Evolutionary conservation across 2,329 filamentous ascomycete genomes (phyloP), one percentile per base, ranked within the genome.

Genomic region (Penicillium sp.): DNA sequence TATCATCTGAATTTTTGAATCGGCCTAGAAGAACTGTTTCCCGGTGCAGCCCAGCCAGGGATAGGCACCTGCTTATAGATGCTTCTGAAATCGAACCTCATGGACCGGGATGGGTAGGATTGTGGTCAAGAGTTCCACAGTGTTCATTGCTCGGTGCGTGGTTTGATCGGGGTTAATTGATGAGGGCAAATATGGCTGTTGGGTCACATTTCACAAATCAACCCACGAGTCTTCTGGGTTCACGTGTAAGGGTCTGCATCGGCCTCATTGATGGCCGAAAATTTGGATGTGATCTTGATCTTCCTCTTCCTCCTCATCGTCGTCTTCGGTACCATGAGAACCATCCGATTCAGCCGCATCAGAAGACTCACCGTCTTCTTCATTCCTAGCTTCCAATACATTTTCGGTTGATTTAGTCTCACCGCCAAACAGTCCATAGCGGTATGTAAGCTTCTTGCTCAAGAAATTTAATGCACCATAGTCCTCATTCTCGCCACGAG

Each of bases 391-490:
- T 47, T 64, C 63, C 25, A 62, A 62, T 10, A 57, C 39, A 7
- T 59, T 60, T 55, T 73, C 68, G 4, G 57, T 57, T n/a, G 64
- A 61, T 38, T 68, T 63, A 4, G 64, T 62, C 33, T 70, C 69
- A 23, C 67, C 67, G 7, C 69, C 63, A 49, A 76, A 69, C 33
- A 76, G 69, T 7, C 72, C 65, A 63, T 75, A 75, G 53, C 68
- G 69, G 51, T 73, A 71, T 44, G 70, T 69, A 23, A 80, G 75
- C 69, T 78, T 79, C 13, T 78, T 75, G 45, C 80, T 80, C 83
- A 31, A 82, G 81, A 31, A 87, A 67, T 57, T 87, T 81, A 55
- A 85, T 19, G 65, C 84, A 19, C 83, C 81, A 0, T 81, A 82
- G 17, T 84, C 82, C n/a, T 69, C 60, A 48, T 61, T 44, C 19